Evolutionary conservation across 2,329 filamentous ascomycete species (phyloP), one percentile per base, ranked within the genome.

Genomic region (Aspergillus sp.): DNA sequence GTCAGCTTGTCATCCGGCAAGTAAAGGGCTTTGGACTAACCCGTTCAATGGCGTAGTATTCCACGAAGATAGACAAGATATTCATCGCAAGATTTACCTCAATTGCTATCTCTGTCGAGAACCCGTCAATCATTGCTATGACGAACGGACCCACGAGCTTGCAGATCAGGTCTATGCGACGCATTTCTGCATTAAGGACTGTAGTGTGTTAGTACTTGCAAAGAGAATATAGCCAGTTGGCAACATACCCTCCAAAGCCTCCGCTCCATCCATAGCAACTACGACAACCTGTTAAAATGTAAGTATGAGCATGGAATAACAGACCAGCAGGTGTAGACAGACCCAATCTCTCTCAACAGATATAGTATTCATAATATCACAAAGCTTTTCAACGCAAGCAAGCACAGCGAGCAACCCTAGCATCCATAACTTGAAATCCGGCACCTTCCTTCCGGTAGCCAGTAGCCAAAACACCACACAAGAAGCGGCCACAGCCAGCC

Each of bases 341-440:
- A 68, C 62, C 84, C 84, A 87, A 57, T 88, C 85, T 56, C 80
- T 73, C 63, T 88, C 85, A 0, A 88, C 74, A 0, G 84, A 73
- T 1, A 88, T 76, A 2, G 79, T 70, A 58, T 86, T 88, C 66
- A 81, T 73, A 7, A 84, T 73, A 3, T 81, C 74, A 15, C 72
- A 74, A 4, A 86, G 64, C 61, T 88, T 88, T 65, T 88, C 85
- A 2, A 82, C 59, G 49, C 83, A 85, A 0, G 82, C 82, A 42
- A 86, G 65, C 0, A 77, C 9, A 0, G 77, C 41, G 12, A 43
- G 41, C 10, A 35, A 42, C 4, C 25, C 44, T n/a, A 58, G 38
- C 15, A 75, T 4, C 25, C 25, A 30, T 12, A 12, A 10, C 9
- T 30, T 5, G 4, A 30, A 5, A 30, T 12, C 10, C 25, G 25